phyloP scores from a whole-genome alignment of 352 stramenopile species.

The Phytophthora tentaculata region DNA sequence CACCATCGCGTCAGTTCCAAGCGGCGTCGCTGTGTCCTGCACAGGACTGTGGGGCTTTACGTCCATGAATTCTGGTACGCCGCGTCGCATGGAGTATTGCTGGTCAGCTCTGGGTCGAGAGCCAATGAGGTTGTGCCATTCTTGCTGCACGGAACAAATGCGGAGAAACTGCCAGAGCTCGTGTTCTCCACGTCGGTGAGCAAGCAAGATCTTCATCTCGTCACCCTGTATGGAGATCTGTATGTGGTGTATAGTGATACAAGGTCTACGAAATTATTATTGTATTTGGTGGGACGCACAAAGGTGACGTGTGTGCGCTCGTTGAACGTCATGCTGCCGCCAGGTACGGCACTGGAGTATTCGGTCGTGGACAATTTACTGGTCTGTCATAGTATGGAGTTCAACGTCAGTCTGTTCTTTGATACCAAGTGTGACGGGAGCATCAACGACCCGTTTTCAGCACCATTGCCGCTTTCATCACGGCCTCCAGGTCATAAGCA shows the following conservation, averaged over 20 bases:
- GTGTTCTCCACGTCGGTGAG: constrained; percentile 71
- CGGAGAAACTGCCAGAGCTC: constrained; percentile 74
- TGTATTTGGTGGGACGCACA: constrained; percentile 70
- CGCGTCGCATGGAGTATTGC: constrained; percentile 59
- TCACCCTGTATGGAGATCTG: constrained; percentile 69
- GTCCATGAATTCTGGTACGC: constrained; percentile 83
- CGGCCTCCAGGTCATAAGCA: constrained; percentile 40
- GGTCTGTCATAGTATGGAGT: constrained; percentile 82
- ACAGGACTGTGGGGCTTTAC: constrained; percentile 62
- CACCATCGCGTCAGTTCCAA: constrained; percentile 75
- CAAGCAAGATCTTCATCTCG: constrained; percentile 63
- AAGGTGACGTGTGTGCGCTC: constrained; percentile 81
- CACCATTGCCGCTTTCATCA: constrained; percentile 69
- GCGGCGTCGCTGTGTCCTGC: constrained; percentile 58
- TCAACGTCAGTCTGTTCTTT: constrained; percentile 83
- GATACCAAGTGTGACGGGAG: constrained; percentile 70
- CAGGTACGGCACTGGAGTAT: constrained; percentile 60
- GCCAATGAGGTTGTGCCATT: constrained; percentile 83
- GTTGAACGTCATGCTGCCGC: constrained; percentile 72
- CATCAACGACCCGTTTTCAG: constrained; percentile 72
- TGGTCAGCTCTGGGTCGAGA: constrained; percentile 75
- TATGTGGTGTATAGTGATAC: constrained; percentile 72
- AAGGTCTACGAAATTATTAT: constrained; percentile 62
- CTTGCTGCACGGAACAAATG: constrained; percentile 55
- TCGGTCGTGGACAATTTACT: constrained; percentile 88